phyloP scores from a whole-genome alignment of 2,329 filamentous ascomycete species.

The Aspergillus tamarii region DNA sequence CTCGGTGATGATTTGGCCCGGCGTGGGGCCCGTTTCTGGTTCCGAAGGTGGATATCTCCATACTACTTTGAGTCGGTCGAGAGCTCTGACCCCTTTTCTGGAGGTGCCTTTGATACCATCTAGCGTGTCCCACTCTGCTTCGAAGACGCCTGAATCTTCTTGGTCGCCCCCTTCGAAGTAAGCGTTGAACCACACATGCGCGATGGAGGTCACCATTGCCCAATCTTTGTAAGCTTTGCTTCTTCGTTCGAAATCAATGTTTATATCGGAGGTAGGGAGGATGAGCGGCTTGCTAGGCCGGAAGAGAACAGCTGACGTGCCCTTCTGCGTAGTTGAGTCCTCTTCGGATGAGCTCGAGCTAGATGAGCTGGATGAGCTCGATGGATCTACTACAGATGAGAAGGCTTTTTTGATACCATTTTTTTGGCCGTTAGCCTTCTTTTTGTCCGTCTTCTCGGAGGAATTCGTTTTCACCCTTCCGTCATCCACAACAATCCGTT shows the following conservation, averaged over 20 bases:
- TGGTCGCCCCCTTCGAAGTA: slow-evolving; percentile 85
- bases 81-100: slow-evolving; percentile 77
- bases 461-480: slow-evolving; percentile 55
- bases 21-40: slow-evolving; percentile 23
- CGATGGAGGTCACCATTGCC: slow-evolving; percentile 89
- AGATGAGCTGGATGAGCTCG: slow-evolving; percentile 1
- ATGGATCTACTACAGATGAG: slow-evolving; percentile 15
- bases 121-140: slow-evolving; percentile 75
- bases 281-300: slow-evolving; percentile 69
- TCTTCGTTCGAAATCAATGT: slow-evolving; percentile 84
- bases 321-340: slow-evolving; percentile 49
- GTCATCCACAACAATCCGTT: slow-evolving; percentile 60
- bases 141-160: slow-evolving; percentile 70
- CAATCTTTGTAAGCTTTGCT: slow-evolving; percentile 78
- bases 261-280: slow-evolving; percentile 81
- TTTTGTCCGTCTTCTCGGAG: slow-evolving; percentile 44
- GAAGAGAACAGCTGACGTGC: slow-evolving; percentile 76
- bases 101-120: slow-evolving; percentile 92
- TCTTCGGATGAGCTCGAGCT: slow-evolving; percentile 10
- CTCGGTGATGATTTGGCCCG: slow-evolving; percentile 60
- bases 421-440: slow-evolving; percentile 1
- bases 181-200: slow-evolving; percentile 95
- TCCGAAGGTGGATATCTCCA: slow-evolving; percentile 63
- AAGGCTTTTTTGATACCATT: slow-evolving; percentile 6
- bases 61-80: slow-evolving; percentile 81